These are phyloP conservation scores for Abrus pulchellus DNA, from an alignment of 306 rosid species.

Conservation along the genomic window DNA sequence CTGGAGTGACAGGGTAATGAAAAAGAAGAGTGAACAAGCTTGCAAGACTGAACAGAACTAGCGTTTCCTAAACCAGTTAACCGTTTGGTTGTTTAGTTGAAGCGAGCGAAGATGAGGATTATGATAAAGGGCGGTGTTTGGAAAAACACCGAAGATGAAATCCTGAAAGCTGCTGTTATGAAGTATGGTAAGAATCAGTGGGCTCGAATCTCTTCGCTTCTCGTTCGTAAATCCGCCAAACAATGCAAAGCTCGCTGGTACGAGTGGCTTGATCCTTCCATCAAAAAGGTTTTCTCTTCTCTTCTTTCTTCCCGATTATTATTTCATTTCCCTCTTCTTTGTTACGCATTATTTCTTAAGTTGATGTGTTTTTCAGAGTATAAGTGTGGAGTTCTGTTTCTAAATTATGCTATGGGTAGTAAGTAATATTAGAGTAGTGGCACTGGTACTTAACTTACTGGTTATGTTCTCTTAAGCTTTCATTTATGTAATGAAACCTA, in stretches of 20 bases:
- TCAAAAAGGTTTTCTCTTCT: constrained; percentile 70
- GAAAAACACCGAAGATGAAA: constrained; percentile 98
- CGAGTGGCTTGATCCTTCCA: constrained; percentile 96
- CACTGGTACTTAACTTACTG: background rate
- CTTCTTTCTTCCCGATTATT: too few relatives aligned
- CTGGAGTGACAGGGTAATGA: too few relatives aligned
- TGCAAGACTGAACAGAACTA: background rate
- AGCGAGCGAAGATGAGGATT: constrained; percentile 77
- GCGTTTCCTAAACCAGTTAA: background rate
- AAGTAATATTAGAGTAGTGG: background rate
- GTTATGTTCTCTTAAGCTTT: background rate
- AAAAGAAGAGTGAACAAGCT: background rate
- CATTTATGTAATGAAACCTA: background rate
- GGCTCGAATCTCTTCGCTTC: constrained; percentile 94
- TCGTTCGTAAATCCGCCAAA: constrained; percentile 94
- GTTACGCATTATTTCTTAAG: too few relatives aligned
- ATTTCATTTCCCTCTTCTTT: background rate
- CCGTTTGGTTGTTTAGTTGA: background rate
- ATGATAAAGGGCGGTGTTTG: constrained; percentile 97
- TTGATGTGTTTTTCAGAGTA: background rate
- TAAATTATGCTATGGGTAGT: constrained; percentile 4
- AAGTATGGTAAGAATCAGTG: constrained; percentile 93
- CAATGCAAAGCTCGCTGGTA: constrained; percentile 98
- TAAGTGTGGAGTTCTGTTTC: background rate
- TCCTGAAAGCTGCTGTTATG: constrained; percentile 94